A percentile compares a stretch with the other conserved stretches of the same genome.
phyloP scores from a whole-genome alignment of 2,329 filamentous ascomycete genomes.

The Pezicula rhizophila region DNA sequence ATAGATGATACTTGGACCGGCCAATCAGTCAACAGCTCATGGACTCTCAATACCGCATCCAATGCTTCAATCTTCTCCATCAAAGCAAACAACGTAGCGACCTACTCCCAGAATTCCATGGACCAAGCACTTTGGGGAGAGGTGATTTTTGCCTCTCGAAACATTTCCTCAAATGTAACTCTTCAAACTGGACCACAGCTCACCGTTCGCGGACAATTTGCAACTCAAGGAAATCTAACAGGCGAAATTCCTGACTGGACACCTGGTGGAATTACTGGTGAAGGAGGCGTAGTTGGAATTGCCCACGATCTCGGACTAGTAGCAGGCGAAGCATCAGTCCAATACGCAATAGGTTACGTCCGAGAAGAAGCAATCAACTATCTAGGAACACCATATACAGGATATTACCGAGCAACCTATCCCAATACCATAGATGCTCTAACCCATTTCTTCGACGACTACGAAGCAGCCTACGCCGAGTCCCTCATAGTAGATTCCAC shows the following conservation, averaged over 20 bases:
- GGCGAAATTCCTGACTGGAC: conserved; percentile 39
- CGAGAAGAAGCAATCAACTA: conserved; percentile 13
- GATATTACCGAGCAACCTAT: conserved; percentile 12
- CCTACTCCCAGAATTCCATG: conserved; percentile 2
- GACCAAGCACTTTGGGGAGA: conserved; percentile 9
- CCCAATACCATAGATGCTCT: conserved; percentile 4
- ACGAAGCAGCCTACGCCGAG: conserved; percentile 1
- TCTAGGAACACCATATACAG: conserved; percentile 8
- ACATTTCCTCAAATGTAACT: conserved; percentile 3
- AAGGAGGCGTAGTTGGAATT: conserved; percentile 40
- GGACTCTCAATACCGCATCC: conserved; percentile 6
- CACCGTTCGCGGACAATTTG: conserved; percentile 41
- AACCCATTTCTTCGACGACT: conserved; percentile 10
- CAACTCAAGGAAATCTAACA: conserved; percentile 35
- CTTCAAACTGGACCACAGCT: conserved; percentile 5
- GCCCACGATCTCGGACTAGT: conserved; percentile 43
- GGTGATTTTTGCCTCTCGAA: conserved; percentile 4
- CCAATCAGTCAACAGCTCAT: conserved; percentile 9
- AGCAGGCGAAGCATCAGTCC: conserved; percentile 15
- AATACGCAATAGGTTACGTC: conserved; percentile 11
- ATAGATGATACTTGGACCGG: conserved; percentile 30
- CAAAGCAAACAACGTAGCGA: background rate
- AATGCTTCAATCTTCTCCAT: conserved; percentile 8
- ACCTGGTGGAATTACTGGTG: conserved; percentile 21
- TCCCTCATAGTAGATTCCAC: conserved; percentile 6